Evolutionary conservation across 1,139 yeast genomes (phyloP).

Genomic region (Scheffersomyces cryptocercus): DNA sequence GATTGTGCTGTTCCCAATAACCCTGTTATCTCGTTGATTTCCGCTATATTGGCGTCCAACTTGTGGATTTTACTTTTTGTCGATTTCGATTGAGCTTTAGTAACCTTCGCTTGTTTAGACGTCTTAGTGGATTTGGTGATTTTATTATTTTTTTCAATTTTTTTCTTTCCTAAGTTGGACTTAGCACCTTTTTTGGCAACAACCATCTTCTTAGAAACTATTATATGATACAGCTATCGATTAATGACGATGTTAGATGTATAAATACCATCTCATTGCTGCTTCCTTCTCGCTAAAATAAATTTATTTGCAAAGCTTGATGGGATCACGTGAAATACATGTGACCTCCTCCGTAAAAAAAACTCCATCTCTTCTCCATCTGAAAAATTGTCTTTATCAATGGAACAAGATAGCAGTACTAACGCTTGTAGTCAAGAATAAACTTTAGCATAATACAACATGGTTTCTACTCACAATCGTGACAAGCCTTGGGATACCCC

Average conservation of each 20-base stretch:
- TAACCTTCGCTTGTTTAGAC: constrained; percentile 13
- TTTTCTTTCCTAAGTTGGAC: too few species aligned
- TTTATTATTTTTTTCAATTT: constrained; percentile 1
- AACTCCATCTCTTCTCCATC: neutral
- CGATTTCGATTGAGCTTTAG: constrained; percentile 27
- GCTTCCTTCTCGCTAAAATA: too few species aligned
- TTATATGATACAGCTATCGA: too few species aligned
- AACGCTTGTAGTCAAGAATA: too few species aligned
- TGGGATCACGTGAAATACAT: too few species aligned
- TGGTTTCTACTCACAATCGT: constrained; percentile 91
- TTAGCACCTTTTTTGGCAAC: too few species aligned
- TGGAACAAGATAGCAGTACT: too few species aligned
- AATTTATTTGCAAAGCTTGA: too few species aligned
- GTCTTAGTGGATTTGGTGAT: constrained; percentile 1
- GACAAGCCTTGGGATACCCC: constrained; percentile 99
- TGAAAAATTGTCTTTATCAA: neutral
- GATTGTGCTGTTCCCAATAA: constrained; percentile 17
- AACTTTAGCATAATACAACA: constrained; percentile 22
- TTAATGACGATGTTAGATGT: too few species aligned
- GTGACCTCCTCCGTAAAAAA: neutral
- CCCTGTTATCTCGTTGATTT: constrained; percentile 36
- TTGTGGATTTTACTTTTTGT: constrained; percentile 43
- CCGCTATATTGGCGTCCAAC: constrained; percentile 41
- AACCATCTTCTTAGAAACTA: too few species aligned
- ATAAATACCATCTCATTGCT: too few species aligned